phyloP scores from a whole-genome alignment of 306 rosid genomes.

The Vicia sativa region DNA sequence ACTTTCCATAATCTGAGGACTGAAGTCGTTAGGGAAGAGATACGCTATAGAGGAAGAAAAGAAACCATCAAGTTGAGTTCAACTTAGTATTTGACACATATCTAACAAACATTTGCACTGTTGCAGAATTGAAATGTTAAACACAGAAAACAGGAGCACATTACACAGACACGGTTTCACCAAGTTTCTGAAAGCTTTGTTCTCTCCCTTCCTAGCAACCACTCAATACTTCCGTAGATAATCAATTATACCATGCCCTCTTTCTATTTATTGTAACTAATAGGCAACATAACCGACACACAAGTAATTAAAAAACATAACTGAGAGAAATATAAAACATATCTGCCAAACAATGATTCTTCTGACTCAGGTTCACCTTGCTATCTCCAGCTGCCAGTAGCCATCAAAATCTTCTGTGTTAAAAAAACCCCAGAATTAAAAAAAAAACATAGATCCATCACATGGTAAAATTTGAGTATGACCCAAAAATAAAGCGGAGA shows the following conservation, averaged over 20 bases:
- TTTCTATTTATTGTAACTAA: too few species aligned
- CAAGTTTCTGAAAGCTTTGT: too few species aligned
- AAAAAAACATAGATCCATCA: neutral
- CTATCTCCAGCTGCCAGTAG: neutral
- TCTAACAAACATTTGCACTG: neutral
- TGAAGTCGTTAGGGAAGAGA: slow-evolving; percentile 83
- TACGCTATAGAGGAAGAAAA: slow-evolving; percentile 58
- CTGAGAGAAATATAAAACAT: too few species aligned
- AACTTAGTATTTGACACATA: slow-evolving; percentile 16
- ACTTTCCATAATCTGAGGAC: slow-evolving; percentile 86
- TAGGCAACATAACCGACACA: too few species aligned
- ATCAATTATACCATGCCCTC: too few species aligned
- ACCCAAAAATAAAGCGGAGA: neutral
- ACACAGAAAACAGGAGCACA: too few species aligned
- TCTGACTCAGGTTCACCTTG: neutral
- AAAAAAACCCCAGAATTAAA: neutral
- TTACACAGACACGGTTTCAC: too few species aligned
- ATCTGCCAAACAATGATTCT: neutral
- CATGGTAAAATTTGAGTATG: neutral
- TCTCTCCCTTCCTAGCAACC: too few species aligned
- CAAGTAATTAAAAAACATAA: too few species aligned
- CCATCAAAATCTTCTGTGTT: neutral
- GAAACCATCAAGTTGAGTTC: slow-evolving; percentile 31
- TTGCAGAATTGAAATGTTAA: too few species aligned
- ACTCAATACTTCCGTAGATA: too few species aligned